Base-by-base conservation (phyloP, 108 stramenopile species). In the Cyclotella baltica region DNA sequence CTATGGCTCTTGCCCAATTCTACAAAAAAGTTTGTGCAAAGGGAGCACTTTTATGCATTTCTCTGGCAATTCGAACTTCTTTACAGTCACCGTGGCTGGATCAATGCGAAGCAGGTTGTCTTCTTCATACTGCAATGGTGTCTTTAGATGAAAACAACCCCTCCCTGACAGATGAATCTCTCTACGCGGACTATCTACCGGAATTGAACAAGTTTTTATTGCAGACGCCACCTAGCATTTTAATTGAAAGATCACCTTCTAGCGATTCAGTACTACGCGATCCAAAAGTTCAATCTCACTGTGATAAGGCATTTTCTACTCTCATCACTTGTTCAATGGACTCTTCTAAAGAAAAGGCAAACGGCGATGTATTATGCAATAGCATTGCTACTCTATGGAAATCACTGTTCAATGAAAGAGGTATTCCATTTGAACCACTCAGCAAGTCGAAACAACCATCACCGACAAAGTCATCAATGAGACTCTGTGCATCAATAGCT, bases 81-180 rank as follows among this genome's bases (percentile, higher is more conserved):
- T 37, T 86, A 27, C 78, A 66, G 36, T 86, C 85, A 23, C 85
- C 85, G 22, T 86, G 81, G 85, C 43, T 80, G 29, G 35, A 38
- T 66, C 85, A 86, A 52, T 83, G 77, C 53, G 85, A 86, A 66
- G 81, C 85, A 33, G 71, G 66, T 20, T 83, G 73, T 53, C 51
- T 86, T 8, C 81, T 86, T 11, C 56, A 59, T 40, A 67, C n/a
- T 43, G 53, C 64, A n/a, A 67, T 76, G 16, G 28, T 63, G 27
- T 68, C 75, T 59, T 72, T 31, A 46, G 36, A 29, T 37, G 1
- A 58, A 43, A 18, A 28, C 22, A 38, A 47, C 27, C 27, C 23
- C 34, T 18, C 3, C 6, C 27, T 20, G 2, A 28, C 13, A 31
- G 31, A 11, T 31, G 33, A 25, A 46, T 56, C 72, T 19, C 67